Base-by-base conservation (phyloP, 345 rosid genomes). In the Acer saccharum region DNA sequence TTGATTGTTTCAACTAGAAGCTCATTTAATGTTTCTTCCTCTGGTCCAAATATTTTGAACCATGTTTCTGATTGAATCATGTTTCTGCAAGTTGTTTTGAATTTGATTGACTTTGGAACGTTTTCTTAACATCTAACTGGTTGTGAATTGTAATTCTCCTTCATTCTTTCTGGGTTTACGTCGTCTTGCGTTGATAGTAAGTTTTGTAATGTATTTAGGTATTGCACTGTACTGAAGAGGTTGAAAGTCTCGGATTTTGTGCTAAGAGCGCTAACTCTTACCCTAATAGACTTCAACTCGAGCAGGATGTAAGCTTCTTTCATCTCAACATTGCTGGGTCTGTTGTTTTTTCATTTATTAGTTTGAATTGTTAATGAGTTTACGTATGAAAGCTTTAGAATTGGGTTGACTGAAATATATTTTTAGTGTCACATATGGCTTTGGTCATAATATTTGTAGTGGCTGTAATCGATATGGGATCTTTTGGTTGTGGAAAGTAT, bases 201-300 rank as follows among this genome's bases (percentile, higher is more conserved):
- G n/a, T 71, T 54, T 73, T 77, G 66, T 83, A 66, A 81, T 81
- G 20, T 74, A 44, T 80, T 75, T 82, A 90, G 98, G 89, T 41
- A 63, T 86, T 73, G 77, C 83, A 78, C 50, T 68, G 71, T 78
- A 72, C 73, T 7, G 80, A 81, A 46, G 89, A 78, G 65, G 82
- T 81, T 74, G 77, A 77, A 57, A 77, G 83, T 81, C 75, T 77
- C 67, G 81, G 75, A 72, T 80, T 76, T 21, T 70, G 73, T 76
- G 58, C 54, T 13, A 60, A 72, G 72, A 86, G 86, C 82, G 80
- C 81, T 16, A 76, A 63, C 69, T 73, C 83, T 68, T 85, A 77
- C 84, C 91, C 84, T 77, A 88, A 84, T 80, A 86, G 91, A 83
- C 84, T 79, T 77, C 97, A 92, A 82, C 97, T 94, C 64, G 93